A percentile compares a stretch with the other conserved stretches of the same genome.
These are phyloP conservation scores for Rhodotorula sp. DNA, from an alignment of 1,284 basidiomycete species.

Conservation along the genomic window DNA sequence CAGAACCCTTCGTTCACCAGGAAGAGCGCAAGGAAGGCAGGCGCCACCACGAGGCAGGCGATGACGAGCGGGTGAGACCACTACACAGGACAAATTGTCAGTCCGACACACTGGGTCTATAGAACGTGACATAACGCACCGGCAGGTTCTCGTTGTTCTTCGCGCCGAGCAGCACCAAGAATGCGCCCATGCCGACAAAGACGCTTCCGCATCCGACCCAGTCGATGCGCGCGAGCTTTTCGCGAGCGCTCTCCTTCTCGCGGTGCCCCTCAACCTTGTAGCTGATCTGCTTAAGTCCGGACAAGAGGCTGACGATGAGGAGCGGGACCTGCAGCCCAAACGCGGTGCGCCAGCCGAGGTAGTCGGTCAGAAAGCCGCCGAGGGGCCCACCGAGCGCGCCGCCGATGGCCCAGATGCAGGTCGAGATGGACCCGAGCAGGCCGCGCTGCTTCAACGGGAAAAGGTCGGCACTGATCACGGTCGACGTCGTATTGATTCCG, in stretches of 20 bases:
- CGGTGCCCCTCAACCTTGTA: slow-evolving; percentile 6
- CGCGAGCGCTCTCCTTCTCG: slow-evolving; percentile 8
- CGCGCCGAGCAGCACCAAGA: slow-evolving; percentile 9
- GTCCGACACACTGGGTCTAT: no score
- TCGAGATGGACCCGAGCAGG: slow-evolving; percentile 54
- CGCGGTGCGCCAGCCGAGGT: slow-evolving; percentile 24
- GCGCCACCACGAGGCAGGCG: slow-evolving; percentile 57
- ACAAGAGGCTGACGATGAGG: slow-evolving; percentile 9
- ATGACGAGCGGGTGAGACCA: slow-evolving; percentile 66
- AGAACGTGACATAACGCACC: no score
- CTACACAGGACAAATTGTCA: slow-evolving; percentile 38
- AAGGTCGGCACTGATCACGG: slow-evolving; percentile 75
- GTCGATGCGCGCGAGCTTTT: slow-evolving; percentile 30
- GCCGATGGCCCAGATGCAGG: slow-evolving; percentile 24
- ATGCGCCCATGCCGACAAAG: slow-evolving; percentile 11
- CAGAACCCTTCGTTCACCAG: slow-evolving; percentile 64
- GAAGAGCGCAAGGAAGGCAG: slow-evolving; percentile 60
- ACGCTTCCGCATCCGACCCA: slow-evolving; percentile 10
- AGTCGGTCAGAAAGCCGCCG: slow-evolving; percentile 19
- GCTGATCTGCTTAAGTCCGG: slow-evolving; percentile 6
- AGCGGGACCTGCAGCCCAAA: slow-evolving; percentile 23
- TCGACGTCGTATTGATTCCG: slow-evolving; percentile 46
- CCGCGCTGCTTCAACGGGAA: slow-evolving; percentile 71
- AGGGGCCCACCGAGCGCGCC: slow-evolving; percentile 21
- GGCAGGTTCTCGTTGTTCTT: slow-evolving; percentile 21